These are phyloP conservation scores for Iodosphaeria phyllophila DNA, from an alignment of 2,329 filamentous ascomycete species.

Conservation along the genomic window DNA sequence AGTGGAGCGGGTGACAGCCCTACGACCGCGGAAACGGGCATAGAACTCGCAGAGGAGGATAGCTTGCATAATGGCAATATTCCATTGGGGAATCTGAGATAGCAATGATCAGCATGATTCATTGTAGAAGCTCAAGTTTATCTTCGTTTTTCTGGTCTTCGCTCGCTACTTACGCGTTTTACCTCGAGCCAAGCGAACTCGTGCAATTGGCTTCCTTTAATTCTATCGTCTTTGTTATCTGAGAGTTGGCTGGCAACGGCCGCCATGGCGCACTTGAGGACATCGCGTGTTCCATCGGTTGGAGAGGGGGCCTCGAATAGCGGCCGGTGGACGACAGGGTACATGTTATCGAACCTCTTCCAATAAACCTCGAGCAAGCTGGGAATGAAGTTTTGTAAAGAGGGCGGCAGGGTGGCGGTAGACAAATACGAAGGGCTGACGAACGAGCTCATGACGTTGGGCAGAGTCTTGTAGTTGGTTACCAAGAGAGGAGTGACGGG, in stretches of 20 bases:
- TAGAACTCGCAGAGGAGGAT: slow-evolving; percentile 36
- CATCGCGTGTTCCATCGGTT: too few relatives aligned
- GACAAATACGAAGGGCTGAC: slow-evolving; percentile 17
- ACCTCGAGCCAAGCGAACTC: slow-evolving; percentile 29
- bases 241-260: slow-evolving; percentile 35
- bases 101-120: slow-evolving; percentile 1
- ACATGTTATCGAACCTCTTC: slow-evolving; percentile 26
- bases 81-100: slow-evolving; percentile 26
- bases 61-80: slow-evolving; percentile 30
- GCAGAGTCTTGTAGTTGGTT: slow-evolving; percentile 20
- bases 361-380: slow-evolving; percentile 33
- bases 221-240: slow-evolving; percentile 26
- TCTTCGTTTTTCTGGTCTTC: too few relatives aligned
- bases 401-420: slow-evolving; percentile 15
- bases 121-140: neutral
- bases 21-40: slow-evolving; percentile 32
- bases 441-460: slow-evolving; percentile 17
- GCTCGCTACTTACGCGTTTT: slow-evolving; percentile 24
- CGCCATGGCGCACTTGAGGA: slow-evolving; percentile 34
- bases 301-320: slow-evolving; percentile 21
- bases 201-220: slow-evolving; percentile 29
- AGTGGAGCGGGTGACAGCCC: slow-evolving; percentile 26
- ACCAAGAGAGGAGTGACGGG: slow-evolving; percentile 17
- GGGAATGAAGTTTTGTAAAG: slow-evolving; percentile 24
- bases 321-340: slow-evolving; percentile 30